Evolutionary conservation across 1,139 yeast genomes (phyloP).

Genomic region (Suhomyces bokatorum): DNA sequence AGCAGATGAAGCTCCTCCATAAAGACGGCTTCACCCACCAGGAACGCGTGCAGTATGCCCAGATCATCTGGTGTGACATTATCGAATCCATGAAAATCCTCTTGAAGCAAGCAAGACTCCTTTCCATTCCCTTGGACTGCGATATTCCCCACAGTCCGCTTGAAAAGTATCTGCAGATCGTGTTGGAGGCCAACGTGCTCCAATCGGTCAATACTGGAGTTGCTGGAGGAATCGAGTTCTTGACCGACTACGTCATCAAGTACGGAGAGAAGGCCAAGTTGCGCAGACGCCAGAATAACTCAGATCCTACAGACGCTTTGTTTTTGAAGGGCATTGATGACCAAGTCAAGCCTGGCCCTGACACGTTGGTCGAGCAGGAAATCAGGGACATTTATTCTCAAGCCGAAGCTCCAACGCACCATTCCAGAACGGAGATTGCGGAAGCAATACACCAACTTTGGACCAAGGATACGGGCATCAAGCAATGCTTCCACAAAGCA

Average conservation of each 20-base stretch:
- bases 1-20: constrained; percentile 84
- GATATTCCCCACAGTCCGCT: constrained; percentile 53
- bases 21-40: constrained; percentile 80
- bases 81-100: constrained; percentile 85
- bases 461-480: constrained; percentile 67
- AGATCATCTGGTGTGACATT: constrained; percentile 94
- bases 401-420: background rate
- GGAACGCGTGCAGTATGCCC: constrained; percentile 79
- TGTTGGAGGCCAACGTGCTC: constrained; percentile 59
- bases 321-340: constrained; percentile 6
- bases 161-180: constrained; percentile 45
- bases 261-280: constrained; percentile 57
- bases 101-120: constrained; percentile 66
- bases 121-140: constrained; percentile 61
- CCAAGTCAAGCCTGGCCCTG: background rate
- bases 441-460: constrained; percentile 67
- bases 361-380: background rate
- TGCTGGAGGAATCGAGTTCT: constrained; percentile 66
- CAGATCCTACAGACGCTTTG: constrained; percentile 44
- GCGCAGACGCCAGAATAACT: constrained; percentile 52
- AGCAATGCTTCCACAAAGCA: constrained; percentile 57
- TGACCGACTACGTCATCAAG: constrained; percentile 64
- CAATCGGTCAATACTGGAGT: constrained; percentile 63
- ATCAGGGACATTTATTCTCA: constrained; percentile 7
- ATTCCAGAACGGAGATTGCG: constrained; percentile 45